These are phyloP conservation scores for Gossypium longicalyx DNA, from an alignment of 345 rosid genomes.

Conservation along the genomic window DNA sequence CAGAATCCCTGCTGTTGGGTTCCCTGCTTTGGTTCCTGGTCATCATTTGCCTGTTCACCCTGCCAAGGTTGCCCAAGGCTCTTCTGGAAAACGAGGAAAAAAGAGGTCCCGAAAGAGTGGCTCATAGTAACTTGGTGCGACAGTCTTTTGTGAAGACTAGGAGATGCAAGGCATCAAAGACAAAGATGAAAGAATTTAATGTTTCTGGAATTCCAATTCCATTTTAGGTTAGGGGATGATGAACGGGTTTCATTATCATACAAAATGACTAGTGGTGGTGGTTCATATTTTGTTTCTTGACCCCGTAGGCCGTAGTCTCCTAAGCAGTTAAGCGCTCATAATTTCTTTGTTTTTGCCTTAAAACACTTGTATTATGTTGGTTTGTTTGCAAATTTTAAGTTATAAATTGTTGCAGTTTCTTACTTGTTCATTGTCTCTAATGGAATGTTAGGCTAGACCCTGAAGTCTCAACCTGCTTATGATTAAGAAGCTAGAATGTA, in stretches of 20 bases:
- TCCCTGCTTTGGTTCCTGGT: conserved; percentile 99
- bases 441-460: too few relatives aligned
- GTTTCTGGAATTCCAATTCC: conserved; percentile 18
- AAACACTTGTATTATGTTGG: neutral
- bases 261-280: neutral
- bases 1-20: conserved; percentile 99
- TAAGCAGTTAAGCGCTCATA: neutral
- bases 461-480: too few relatives aligned
- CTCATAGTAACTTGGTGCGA: conserved; percentile 32
- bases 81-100: conserved; percentile 33
- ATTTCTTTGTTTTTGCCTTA: neutral
- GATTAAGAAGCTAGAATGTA: too few relatives aligned
- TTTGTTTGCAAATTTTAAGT: neutral
- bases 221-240: neutral
- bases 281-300: neutral
- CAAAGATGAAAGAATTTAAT: conserved; percentile 41
- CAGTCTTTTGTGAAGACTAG: conserved; percentile 29
- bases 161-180: conserved; percentile 72
- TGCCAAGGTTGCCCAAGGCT: conserved; percentile 31
- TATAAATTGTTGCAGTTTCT: neutral
- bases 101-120: conserved; percentile 36
- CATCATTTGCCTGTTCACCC: conserved; percentile 66
- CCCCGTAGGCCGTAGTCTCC: neutral
- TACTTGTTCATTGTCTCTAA: neutral
- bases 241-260: neutral